phyloP scores from a whole-genome alignment of 345 rosid species.

The Angophora floribunda region DNA sequence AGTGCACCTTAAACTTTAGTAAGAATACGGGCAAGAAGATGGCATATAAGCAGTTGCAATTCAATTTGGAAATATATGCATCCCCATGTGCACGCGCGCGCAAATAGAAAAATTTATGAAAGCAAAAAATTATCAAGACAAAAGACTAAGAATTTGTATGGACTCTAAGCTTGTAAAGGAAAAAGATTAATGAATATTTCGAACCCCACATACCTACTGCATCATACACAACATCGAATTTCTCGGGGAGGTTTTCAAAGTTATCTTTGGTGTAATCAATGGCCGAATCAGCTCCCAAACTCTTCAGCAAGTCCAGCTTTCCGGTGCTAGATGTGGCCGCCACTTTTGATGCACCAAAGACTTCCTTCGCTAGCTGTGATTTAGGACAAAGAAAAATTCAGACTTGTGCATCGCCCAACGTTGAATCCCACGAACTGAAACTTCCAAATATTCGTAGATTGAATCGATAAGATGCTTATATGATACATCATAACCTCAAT shows the following conservation, averaged over 20 bases:
- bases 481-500: not conserved
- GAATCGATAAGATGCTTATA: not conserved
- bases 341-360: slow-evolving; percentile 72
- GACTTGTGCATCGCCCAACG: not conserved
- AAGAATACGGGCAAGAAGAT: not conserved
- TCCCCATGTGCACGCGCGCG: too few species aligned
- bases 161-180: not conserved
- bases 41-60: not conserved
- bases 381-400: not conserved
- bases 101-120: not conserved
- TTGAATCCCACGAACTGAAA: not conserved
- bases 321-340: slow-evolving; percentile 82
- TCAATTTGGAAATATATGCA: not conserved
- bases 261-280: slow-evolving; percentile 83
- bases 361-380: slow-evolving; percentile 62
- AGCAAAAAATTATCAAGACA: not conserved
- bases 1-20: not conserved
- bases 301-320: slow-evolving; percentile 60
- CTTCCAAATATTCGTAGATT: not conserved
- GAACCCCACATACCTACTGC: slow-evolving; percentile 42
- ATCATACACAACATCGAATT: slow-evolving; percentile 64
- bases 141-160: not conserved
- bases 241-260: slow-evolving; percentile 61
- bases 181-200: not conserved
- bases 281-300: slow-evolving; percentile 74